These are phyloP conservation scores for Fusarium nelsonii DNA, from an alignment of 2,329 filamentous ascomycete species.

Conservation along the genomic window DNA sequence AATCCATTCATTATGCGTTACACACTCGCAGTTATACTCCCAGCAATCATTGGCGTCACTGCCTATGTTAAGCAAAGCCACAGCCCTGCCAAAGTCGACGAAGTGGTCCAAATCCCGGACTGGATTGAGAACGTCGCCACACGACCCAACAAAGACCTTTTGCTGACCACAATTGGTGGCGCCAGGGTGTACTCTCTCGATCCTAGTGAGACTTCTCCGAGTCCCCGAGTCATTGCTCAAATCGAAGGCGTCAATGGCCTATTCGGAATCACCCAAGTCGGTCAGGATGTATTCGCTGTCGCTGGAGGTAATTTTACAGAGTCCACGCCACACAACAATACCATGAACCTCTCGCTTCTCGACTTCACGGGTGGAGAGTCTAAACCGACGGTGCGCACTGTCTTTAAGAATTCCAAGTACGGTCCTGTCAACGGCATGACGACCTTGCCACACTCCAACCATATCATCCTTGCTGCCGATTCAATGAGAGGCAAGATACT, in stretches of 20 bases:
- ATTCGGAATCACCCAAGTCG: not conserved
- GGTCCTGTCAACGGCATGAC: constrained; percentile 6
- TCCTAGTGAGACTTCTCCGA: not conserved
- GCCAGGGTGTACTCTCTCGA: not conserved
- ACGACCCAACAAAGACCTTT: constrained; percentile 16
- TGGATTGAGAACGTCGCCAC: constrained; percentile 12
- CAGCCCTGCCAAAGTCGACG: not conserved
- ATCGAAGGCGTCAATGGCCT: constrained; percentile 1
- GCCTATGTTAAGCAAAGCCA: not conserved
- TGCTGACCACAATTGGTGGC: constrained; percentile 5
- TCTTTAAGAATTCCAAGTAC: not conserved
- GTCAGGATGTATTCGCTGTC: not conserved
- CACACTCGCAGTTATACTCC: not conserved
- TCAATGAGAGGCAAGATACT: not conserved
- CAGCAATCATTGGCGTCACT: not conserved
- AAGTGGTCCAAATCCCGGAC: not conserved
- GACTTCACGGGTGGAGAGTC: not conserved
- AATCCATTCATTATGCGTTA: not conserved
- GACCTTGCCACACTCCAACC: not conserved
- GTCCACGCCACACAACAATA: not conserved
- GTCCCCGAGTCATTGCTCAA: not conserved
- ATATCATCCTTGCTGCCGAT: constrained; percentile 11
- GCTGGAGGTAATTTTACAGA: not conserved
- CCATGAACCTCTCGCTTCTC: constrained; percentile 4
- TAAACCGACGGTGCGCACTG: not conserved